A percentile compares a stretch with the other conserved stretches of the same genome.
These are phyloP conservation scores for Gracilaria gracilis DNA, from an alignment of 23 red algal genomes.

Conservation along the genomic window DNA sequence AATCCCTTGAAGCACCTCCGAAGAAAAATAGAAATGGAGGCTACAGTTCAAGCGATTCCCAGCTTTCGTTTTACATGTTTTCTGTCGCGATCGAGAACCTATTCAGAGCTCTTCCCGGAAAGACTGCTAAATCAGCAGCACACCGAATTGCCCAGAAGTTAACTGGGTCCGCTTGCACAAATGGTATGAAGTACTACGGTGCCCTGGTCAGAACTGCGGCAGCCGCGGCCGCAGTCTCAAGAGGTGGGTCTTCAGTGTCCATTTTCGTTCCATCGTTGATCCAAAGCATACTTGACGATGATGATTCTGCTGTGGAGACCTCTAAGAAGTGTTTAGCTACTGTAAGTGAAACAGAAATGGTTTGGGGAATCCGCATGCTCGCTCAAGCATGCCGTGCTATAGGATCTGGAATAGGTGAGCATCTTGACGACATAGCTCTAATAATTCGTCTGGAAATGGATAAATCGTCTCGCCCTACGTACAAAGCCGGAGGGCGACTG, in stretches of 20 bases:
- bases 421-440: constrained; percentile 26
- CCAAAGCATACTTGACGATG: constrained; percentile 45
- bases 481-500: constrained; percentile 96
- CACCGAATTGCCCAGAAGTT: constrained; percentile 65
- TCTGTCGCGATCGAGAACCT: constrained; percentile 83
- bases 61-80: constrained; percentile 76
- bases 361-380: constrained; percentile 92
- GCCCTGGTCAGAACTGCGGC: constrained; percentile 66
- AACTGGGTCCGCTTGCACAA: constrained; percentile 59
- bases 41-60: constrained; percentile 30
- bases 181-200: constrained; percentile 85
- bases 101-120: constrained; percentile 62
- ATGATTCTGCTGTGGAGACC: constrained; percentile 3
- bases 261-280: constrained; percentile 80
- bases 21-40: constrained; percentile 69
- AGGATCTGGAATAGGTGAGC: constrained; percentile 35
- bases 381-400: constrained; percentile 82
- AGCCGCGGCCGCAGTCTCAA: constrained; percentile 49
- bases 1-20: constrained; percentile 80
- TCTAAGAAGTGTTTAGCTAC: constrained; percentile 35
- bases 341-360: constrained; percentile 73
- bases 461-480: constrained; percentile 56
- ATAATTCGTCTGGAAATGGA: constrained; percentile 57
- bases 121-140: constrained; percentile 42
- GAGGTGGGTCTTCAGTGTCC: constrained; percentile 51